phyloP scores from a whole-genome alignment of 2,329 filamentous ascomycete species.

The Fusarium humuli region DNA sequence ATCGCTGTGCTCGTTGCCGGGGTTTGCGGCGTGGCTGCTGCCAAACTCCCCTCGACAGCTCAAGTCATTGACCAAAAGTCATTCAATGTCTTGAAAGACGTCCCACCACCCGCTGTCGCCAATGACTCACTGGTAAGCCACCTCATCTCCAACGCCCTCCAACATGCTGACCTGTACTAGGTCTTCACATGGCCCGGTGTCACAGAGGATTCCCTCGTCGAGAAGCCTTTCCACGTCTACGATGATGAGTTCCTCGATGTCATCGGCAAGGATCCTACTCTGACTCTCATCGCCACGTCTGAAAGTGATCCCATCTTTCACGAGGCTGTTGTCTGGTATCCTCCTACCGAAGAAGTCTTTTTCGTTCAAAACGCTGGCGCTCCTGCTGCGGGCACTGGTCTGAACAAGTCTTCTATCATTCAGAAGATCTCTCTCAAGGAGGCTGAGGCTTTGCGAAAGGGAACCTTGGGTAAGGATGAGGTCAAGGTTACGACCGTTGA shows the following conservation, averaged over 20 bases:
- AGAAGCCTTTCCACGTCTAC: conserved; percentile 52
- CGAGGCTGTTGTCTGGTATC: conserved; percentile 65
- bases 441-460: conserved; percentile 49
- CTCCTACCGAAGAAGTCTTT: conserved; percentile 63
- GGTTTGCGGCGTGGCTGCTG: conserved; percentile 59
- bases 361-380: conserved; percentile 66
- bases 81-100: conserved; percentile 38
- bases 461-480: conserved; percentile 38
- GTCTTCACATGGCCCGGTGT: conserved; percentile 43
- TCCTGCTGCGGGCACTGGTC: conserved; percentile 59
- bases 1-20: conserved; percentile 35
- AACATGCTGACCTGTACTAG: not conserved
- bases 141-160: not conserved
- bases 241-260: conserved; percentile 63
- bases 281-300: conserved; percentile 62
- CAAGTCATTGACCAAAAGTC: conserved; percentile 42
- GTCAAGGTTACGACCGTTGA: conserved; percentile 58
- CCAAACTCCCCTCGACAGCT: conserved; percentile 30
- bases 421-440: conserved; percentile 62
- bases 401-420: conserved; percentile 63
- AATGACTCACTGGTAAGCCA: conserved; percentile 31
- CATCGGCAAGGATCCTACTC: conserved; percentile 60
- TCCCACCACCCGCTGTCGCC: conserved; percentile 32
- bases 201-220: conserved; percentile 34
- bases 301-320: conserved; percentile 63